Evolutionary conservation across 805 yeast species (phyloP), one percentile per base, ranked within the genome.

Genomic region (Huiozyma naganishii): DNA sequence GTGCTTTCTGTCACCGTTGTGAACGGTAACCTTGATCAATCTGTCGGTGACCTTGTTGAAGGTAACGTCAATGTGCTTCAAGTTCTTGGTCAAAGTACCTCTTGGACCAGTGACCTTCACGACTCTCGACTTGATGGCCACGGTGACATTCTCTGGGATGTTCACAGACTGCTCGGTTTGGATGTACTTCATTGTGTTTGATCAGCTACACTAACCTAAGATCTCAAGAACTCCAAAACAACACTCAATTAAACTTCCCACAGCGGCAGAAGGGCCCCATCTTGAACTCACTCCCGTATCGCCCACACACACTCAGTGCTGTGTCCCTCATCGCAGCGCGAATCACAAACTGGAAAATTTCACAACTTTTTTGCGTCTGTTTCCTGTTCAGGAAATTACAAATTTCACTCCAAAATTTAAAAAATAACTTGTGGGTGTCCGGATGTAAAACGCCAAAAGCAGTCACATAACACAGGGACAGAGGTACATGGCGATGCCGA

Each of bases 1-100:
- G 76, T 92, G 98, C 83, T 90, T 90, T 81, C 97, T 86, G 84
- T 87, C 95, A 77, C 97, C 98, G 71, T 90, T 87, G 83, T 84
- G 94, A 59, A 92, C 96, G 61, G 88, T 77, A 69, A 92, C 79
- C 75, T 83, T 84, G 74, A 92, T 76, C 63, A 42, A 28, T 33
- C 35, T 11, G 13, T 77, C 73, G 67, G 72, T 69, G 55, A 84
- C 66, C 77, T 89, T 87, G 65, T 70, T 61, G 83, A 92, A 90
- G 59, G 96, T 82, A 61, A 92, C 95, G 70, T 90, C 86, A 64
- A 92, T 80, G 77, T 92, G 98, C 69, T 82, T 80, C 69, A 90
- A 78, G 77, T 83, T 77, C 82, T 92, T 90, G 75, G 71, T 67
- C 68, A 90, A 77, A 57, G 77, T 75, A 74, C 98, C 98, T 78